phyloP scores from a whole-genome alignment of 225 moss, liverwort and hornwort species.

The Straminergon stramineum region DNA sequence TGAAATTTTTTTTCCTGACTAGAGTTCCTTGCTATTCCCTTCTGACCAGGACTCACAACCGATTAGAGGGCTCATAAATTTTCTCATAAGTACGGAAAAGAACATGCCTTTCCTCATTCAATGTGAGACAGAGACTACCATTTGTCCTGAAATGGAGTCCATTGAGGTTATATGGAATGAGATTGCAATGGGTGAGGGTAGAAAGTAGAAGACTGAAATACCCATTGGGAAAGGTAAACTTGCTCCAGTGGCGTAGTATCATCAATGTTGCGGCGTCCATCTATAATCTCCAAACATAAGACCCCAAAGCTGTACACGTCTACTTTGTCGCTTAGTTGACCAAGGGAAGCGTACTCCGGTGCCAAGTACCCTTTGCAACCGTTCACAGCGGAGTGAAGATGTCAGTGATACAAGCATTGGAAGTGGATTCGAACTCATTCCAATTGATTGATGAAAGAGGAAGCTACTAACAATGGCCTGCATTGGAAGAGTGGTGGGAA shows the following conservation, averaged over 20 bases:
- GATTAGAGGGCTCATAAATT: no score
- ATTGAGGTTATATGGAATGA: rapidly evolving
- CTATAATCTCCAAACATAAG: not conserved
- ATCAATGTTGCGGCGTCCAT: not conserved
- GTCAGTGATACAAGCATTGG: not conserved
- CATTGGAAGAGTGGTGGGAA: not conserved
- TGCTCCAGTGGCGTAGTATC: not conserved
- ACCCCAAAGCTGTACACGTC: not conserved
- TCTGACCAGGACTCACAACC: no score
- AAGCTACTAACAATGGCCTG: not conserved
- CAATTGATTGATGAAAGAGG: not conserved
- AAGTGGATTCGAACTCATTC: not conserved
- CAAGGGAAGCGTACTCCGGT: not conserved
- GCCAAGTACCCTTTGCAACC: not conserved
- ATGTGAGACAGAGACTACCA: no score
- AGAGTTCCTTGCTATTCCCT: no score
- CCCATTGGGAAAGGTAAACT: not conserved
- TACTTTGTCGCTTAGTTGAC: not conserved
- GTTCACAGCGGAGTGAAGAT: not conserved
- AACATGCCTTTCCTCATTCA: not conserved
- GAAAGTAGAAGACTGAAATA: not conserved
- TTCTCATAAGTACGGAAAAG: not conserved
- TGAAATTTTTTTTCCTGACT: no score
- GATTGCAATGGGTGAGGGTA: not conserved
- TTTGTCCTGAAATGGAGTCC: not conserved